A percentile compares a stretch with the other conserved stretches of the same genome.
These are phyloP conservation scores for Pyrenophora graminea DNA, from an alignment of 2,329 filamentous ascomycete genomes.

Conservation along the genomic window DNA sequence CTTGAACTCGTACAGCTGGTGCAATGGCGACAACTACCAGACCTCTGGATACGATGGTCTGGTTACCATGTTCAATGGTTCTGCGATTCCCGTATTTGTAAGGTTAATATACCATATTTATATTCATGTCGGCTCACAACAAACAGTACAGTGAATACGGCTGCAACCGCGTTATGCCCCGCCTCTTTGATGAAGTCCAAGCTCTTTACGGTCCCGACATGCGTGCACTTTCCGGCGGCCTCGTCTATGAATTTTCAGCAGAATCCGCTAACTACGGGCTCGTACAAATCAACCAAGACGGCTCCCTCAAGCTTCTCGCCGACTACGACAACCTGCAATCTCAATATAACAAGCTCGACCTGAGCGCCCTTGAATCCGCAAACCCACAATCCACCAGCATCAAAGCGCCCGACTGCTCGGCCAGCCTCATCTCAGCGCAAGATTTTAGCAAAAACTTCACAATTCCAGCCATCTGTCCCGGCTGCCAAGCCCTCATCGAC, in stretches of 20 bases:
- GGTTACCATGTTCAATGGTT: slow-evolving; percentile 66
- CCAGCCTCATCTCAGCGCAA: slow-evolving; percentile 65
- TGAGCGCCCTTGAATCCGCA: slow-evolving; percentile 66
- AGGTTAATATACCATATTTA: slow-evolving; percentile 1
- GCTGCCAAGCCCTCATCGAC: slow-evolving; percentile 73
- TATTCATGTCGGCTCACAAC: background rate
- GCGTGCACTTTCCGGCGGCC: slow-evolving; percentile 73
- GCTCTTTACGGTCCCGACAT: slow-evolving; percentile 74
- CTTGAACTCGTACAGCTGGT: slow-evolving; percentile 76
- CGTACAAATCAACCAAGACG: slow-evolving; percentile 51
- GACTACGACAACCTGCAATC: slow-evolving; percentile 70
- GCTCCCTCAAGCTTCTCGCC: slow-evolving; percentile 47
- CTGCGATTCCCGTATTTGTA: slow-evolving; percentile 71
- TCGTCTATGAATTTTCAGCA: slow-evolving; percentile 81
- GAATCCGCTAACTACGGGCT: slow-evolving; percentile 65
- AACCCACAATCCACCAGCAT: slow-evolving; percentile 61
- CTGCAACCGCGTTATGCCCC: slow-evolving; percentile 68
- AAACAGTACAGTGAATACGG: slow-evolving; percentile 73
- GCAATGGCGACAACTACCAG: slow-evolving; percentile 67
- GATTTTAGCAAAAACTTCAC: slow-evolving; percentile 81
- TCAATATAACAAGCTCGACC: slow-evolving; percentile 77
- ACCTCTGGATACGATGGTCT: slow-evolving; percentile 65
- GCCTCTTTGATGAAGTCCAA: slow-evolving; percentile 75
- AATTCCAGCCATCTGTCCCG: slow-evolving; percentile 69
- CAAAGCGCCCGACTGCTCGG: slow-evolving; percentile 66